Base-by-base conservation (phyloP, 2,329 filamentous ascomycete species). In the Aspergillus sp. region DNA sequence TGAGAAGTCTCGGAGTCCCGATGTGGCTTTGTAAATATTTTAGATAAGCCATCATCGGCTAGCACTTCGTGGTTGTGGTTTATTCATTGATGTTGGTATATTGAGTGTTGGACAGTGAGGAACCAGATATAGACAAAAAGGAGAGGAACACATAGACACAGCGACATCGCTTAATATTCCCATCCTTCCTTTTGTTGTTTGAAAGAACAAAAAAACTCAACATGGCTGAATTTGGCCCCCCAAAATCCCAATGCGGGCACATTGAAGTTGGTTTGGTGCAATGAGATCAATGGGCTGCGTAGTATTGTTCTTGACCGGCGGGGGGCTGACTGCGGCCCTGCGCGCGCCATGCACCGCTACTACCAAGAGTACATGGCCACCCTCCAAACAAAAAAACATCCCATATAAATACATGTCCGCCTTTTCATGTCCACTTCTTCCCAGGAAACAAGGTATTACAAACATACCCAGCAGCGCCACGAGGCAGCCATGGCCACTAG, bases 1-100 rank as follows among this genome's bases (percentile, higher is more conserved):
- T 77, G 71, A 96, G 93, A 3, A 97, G 80, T 1, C 21, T 21
- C 21, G 79, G 77, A 45, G 74, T 78, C 82, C 82, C 86, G 52
- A 68, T 66, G 14, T 66, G 56, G 31, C 59, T 60, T 21, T 47
- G 43, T n/a, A 37, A n/a, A 7, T 37, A 37, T 37, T n/a, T 37
- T n/a, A 37, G 35, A 37, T 15, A 37, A 14, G 47, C 54, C 54
- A 56, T 56, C 27, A 37, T 51, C 33, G 40, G 39, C 54, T 56
- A 44, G 12, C 14, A 37, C 4, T 35, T 15, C 3, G 23, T 17
- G 21, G 40, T n/a, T 33, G 31, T 21, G 11, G 46, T 39, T n/a
- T 41, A 15, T 44, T 45, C 46, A 51, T 56, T 44, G 17, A 19
- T 19, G 14, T 33, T 19, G 19, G n/a, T 44, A 40, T n/a, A 41